phyloP scores from a whole-genome alignment of 306 rosid species.

The Senna tora region DNA sequence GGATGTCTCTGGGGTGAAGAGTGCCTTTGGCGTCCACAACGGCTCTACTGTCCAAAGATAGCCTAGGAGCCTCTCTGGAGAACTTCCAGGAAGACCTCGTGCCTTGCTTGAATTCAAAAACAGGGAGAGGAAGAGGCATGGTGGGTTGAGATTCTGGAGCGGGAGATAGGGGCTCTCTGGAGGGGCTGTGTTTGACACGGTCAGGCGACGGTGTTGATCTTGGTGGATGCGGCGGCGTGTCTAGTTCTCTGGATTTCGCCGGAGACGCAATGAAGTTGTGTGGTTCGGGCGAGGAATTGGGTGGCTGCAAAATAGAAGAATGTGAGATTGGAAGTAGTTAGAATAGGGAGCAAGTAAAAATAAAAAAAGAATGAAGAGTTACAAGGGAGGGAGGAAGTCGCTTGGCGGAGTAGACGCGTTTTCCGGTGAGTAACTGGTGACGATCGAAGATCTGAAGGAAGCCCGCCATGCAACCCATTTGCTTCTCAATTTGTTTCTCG shows the following conservation, averaged over 20 bases:
- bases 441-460: slow-evolving; percentile 95
- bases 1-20: slow-evolving; percentile 68
- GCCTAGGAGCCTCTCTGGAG: slow-evolving; percentile 85
- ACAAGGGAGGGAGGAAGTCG: slow-evolving; percentile 71
- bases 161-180: slow-evolving; percentile 48
- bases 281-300: slow-evolving; percentile 46
- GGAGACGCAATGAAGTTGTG: slow-evolving; percentile 40
- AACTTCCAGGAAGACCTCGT: slow-evolving; percentile 87
- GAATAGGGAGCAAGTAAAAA: neutral
- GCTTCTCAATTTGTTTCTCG: slow-evolving; percentile 81
- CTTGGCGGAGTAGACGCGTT: slow-evolving; percentile 69
- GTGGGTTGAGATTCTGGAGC: slow-evolving; percentile 37
- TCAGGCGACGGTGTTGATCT: slow-evolving; percentile 55
- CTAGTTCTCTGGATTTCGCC: slow-evolving; percentile 21
- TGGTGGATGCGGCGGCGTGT: neutral
- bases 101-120: slow-evolving; percentile 78
- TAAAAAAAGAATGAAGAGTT: neutral
- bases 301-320: slow-evolving; percentile 30
- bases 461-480: slow-evolving; percentile 98
- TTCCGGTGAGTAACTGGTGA: slow-evolving; percentile 67
- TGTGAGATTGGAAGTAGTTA: neutral
- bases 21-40: slow-evolving; percentile 78
- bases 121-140: slow-evolving; percentile 59
- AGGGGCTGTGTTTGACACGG: slow-evolving; percentile 39
- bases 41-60: slow-evolving; percentile 91